These are phyloP conservation scores for Linum tenue DNA, from an alignment of 345 rosid genomes.

Conservation along the genomic window DNA sequence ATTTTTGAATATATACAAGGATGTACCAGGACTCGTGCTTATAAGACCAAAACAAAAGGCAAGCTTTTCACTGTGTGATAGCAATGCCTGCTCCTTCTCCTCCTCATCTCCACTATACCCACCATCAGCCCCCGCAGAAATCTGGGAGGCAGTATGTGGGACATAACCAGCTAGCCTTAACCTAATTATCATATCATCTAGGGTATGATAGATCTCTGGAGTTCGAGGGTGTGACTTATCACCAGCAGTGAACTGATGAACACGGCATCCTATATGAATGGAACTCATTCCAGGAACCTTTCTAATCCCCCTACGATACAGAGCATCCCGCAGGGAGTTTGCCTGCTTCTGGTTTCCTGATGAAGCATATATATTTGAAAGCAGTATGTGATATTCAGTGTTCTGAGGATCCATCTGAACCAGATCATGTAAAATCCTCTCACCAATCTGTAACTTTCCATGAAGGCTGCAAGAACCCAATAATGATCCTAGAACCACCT, in stretches of 20 bases:
- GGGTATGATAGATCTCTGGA: slow-evolving; percentile 39
- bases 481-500: slow-evolving; percentile 73
- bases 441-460: slow-evolving; percentile 48
- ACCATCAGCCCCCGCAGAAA: slow-evolving; percentile 24
- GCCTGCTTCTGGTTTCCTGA: slow-evolving; percentile 40
- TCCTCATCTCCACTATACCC: slow-evolving; percentile 33
- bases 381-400: slow-evolving; percentile 54
- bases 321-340: slow-evolving; percentile 24
- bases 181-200: slow-evolving; percentile 53
- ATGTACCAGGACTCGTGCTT: slow-evolving; percentile 42
- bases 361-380: slow-evolving; percentile 55
- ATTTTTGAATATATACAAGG: slow-evolving; percentile 60
- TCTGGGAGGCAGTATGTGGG: slow-evolving; percentile 35
- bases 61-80: slow-evolving; percentile 69
- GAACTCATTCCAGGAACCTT: slow-evolving; percentile 76
- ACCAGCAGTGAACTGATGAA: slow-evolving; percentile 63
- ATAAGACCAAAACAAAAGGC: slow-evolving; percentile 69
- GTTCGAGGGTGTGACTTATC: slow-evolving; percentile 53
- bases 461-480: slow-evolving; percentile 65
- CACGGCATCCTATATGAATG: slow-evolving; percentile 39
- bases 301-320: slow-evolving; percentile 41
- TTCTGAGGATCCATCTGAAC: slow-evolving; percentile 44
- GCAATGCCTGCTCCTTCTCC: slow-evolving; percentile 68
- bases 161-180: slow-evolving; percentile 51
- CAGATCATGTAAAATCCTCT: slow-evolving; percentile 37